Evolutionary conservation across 768 basidiomycete genomes (phyloP), one percentile per base, ranked within the genome.

Genomic region (Butyriboletus loyo): DNA sequence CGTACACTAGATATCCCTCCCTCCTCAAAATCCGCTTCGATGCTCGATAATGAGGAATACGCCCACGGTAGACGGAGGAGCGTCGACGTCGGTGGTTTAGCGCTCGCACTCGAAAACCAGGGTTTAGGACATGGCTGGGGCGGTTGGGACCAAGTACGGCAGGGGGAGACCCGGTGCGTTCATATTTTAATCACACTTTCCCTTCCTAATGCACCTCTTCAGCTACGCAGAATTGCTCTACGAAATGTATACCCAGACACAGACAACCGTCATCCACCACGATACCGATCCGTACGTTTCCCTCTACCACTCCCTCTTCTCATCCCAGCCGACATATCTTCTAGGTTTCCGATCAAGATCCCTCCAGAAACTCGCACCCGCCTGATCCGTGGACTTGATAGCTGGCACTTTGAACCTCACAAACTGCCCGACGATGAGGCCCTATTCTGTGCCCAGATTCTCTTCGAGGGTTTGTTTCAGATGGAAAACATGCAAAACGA

Each of bases 331-430:
- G 65, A 64, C 48, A 6, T 37, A 34, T 63, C 19, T 48, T 48
- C 66, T 53, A 83, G 79, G 45, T 75, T 77, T 15, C 78, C 80
- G 21, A 69, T 79, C 38, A 70, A 78, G 52, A 71, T 81, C 24
- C 69, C 80, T 28, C 65, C 68, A 34, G 73, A 74, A 19, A 80
- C 77, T 30, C 82, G 91, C 54, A 65, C 68, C 21, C 76, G 82
- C 24, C 79, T 97, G 44, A 86, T 96, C 59, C 66, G 72, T 21
- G 74, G 77, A 0, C 77, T 97, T 14, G 84, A 87, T 52, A 78
- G 76, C 13, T 99, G 96, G 96, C 75, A 87, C 57, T 99, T 98
- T 66, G 88, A 97, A 65, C 94, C 96, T 5, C 86, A 90, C 70
- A 79, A 79, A 35, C 80, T 97, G 34, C 80, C 85, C 21, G 85